Conservation (phyloP, 495 filamentous ascomycete species). For the Neurospora intermedia region DNA sequence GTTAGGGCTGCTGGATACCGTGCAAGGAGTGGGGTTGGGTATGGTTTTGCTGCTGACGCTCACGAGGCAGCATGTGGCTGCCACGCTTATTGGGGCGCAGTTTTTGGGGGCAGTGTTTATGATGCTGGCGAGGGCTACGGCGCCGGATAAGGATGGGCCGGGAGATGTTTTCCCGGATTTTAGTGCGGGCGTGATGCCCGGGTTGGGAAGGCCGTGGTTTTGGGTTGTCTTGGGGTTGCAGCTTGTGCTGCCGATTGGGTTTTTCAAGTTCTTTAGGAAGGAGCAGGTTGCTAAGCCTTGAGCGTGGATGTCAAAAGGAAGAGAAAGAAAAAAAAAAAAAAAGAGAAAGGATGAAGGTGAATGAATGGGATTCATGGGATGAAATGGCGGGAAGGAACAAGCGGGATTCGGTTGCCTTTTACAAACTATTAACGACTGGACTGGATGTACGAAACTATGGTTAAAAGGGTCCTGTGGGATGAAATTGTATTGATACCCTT, state of each 20-base stretch:
- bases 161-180: slow-evolving; percentile 52
- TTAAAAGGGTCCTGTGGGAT: too few relatives aligned
- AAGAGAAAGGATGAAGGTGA: too few relatives aligned
- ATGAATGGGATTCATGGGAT: not conserved
- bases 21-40: slow-evolving; percentile 48
- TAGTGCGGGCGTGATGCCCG: slow-evolving; percentile 21
- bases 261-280: slow-evolving; percentile 57
- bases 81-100: slow-evolving; percentile 45
- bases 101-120: slow-evolving; percentile 44
- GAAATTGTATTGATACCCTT: too few relatives aligned
- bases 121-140: slow-evolving; percentile 42
- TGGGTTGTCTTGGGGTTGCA: slow-evolving; percentile 54
- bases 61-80: slow-evolving; percentile 47
- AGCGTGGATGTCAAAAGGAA: not conserved
- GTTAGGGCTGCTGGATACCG: slow-evolving; percentile 50
- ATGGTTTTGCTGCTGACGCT: slow-evolving; percentile 52
- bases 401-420: too few relatives aligned
- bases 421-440: too few relatives aligned
- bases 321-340: too few relatives aligned
- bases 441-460: too few relatives aligned
- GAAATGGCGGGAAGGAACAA: too few relatives aligned
- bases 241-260: slow-evolving; percentile 49
- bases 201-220: slow-evolving; percentile 49
- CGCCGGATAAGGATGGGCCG: slow-evolving; percentile 45
- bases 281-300: slow-evolving; percentile 59